Evolutionary conservation across 805 yeast species (phyloP).

Genomic region (Pichia ethanolica): DNA sequence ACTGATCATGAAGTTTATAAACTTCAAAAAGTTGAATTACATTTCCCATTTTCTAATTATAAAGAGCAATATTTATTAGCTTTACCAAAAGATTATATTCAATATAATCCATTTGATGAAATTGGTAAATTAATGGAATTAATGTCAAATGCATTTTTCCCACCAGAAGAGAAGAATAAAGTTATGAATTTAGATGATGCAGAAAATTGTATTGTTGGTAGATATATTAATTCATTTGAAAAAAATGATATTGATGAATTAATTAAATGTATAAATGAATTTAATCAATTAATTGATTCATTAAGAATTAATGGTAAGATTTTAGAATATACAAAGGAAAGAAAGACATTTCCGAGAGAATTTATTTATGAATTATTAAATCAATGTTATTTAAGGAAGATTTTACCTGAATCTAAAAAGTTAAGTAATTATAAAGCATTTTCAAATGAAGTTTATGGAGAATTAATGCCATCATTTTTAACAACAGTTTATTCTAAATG

Average conservation of each 20-base stretch:
- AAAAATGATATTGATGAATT: constrained; percentile 10
- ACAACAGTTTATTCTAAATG: constrained; percentile 59
- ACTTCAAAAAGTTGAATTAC: constrained; percentile 21
- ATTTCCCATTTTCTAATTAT: constrained; percentile 38
- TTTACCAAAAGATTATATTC: constrained; percentile 44
- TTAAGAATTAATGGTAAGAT: constrained; percentile 29
- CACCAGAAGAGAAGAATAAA: constrained; percentile 26
- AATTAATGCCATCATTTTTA: constrained; percentile 70
- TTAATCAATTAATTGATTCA: constrained; percentile 32
- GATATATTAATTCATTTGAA: constrained; percentile 29
- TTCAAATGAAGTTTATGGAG: constrained; percentile 88
- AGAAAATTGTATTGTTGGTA: constrained; percentile 32
- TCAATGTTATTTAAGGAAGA: constrained; percentile 68
- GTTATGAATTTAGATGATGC: constrained; percentile 32
- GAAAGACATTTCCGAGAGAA: constrained; percentile 29
- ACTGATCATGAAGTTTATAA: constrained; percentile 23
- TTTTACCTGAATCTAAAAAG: constrained; percentile 62
- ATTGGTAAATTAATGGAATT: constrained; percentile 45
- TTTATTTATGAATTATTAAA: constrained; percentile 62
- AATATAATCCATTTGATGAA: constrained; percentile 57
- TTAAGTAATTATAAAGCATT: constrained; percentile 74
- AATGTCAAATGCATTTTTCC: constrained; percentile 33
- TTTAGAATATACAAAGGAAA: constrained; percentile 13
- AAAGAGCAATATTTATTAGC: constrained; percentile 43
- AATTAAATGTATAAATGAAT: constrained; percentile 30